phyloP scores from a whole-genome alignment of 2,329 filamentous ascomycete species.

The Beauveria sp. region DNA sequence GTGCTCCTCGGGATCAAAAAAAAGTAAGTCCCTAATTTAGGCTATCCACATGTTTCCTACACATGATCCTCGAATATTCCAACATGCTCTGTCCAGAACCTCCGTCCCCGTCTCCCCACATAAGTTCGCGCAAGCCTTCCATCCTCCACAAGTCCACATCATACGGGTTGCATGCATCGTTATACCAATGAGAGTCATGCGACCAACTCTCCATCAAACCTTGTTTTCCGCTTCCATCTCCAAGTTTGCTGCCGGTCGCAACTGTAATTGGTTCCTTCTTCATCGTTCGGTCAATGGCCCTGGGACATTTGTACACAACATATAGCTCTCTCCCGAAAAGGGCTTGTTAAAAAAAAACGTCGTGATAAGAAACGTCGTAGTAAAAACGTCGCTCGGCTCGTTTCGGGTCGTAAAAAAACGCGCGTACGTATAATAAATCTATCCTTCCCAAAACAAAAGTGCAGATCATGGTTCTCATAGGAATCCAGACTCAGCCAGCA shows the following conservation, averaged over 20 bases:
- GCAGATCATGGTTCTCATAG: slow-evolving; percentile 31
- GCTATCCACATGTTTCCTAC: background rate
- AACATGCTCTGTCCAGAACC: background rate
- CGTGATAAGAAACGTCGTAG: background rate
- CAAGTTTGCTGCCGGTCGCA: background rate
- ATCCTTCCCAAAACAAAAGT: background rate
- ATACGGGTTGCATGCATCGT: background rate
- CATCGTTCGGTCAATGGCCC: background rate
- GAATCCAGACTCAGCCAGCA: slow-evolving; percentile 54
- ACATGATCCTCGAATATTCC: background rate
- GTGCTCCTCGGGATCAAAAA: background rate
- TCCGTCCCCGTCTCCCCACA: slow-evolving; percentile 3
- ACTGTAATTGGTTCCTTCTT: background rate
- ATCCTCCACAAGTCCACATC: slow-evolving; percentile 1
- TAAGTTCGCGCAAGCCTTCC: background rate
- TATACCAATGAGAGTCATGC: slow-evolving; percentile 5
- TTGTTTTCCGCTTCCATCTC: background rate
- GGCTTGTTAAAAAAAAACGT: background rate
- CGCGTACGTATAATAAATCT: slow-evolving; percentile 6
- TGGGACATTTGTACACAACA: background rate
- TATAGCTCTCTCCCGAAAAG: background rate
- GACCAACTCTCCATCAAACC: background rate
- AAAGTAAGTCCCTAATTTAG: background rate
- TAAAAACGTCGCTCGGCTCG: background rate
- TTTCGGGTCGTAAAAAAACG: slow-evolving; percentile 8